Conservation (phyloP, 306 rosid genomes). For the Mucuna pruriens region DNA sequence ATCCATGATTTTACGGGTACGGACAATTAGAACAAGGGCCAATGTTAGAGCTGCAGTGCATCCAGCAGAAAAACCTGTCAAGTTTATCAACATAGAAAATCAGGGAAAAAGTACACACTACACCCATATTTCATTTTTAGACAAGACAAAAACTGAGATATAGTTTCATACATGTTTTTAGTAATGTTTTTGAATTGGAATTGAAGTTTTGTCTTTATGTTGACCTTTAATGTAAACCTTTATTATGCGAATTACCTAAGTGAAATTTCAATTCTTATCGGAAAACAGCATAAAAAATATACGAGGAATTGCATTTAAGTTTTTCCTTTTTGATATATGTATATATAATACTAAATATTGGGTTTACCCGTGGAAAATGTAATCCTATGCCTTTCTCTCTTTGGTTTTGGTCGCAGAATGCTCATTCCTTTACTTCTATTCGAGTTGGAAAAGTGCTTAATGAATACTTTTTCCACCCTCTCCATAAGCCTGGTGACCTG, state of each 20-base stretch:
- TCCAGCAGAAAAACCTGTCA: slow-evolving; percentile 74
- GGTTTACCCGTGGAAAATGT: slow-evolving; percentile 66
- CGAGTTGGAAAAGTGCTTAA: slow-evolving; percentile 63
- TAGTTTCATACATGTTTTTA: too few species aligned
- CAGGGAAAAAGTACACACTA: neutral
- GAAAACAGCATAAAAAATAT: too few species aligned
- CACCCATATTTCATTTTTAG: too few species aligned
- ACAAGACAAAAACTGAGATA: too few species aligned
- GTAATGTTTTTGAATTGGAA: too few species aligned
- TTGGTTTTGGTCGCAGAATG: slow-evolving; percentile 61
- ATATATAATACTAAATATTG: neutral
- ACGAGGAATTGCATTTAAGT: neutral
- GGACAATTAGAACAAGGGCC: slow-evolving; percentile 58
- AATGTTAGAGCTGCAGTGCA: slow-evolving; percentile 59
- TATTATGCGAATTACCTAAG: too few species aligned
- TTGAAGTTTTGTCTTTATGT: too few species aligned
- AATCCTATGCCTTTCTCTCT: slow-evolving; percentile 63
- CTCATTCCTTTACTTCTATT: slow-evolving; percentile 69
- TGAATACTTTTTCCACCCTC: slow-evolving; percentile 46
- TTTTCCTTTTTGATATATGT: neutral
- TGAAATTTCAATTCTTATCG: too few species aligned
- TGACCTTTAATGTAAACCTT: too few species aligned
- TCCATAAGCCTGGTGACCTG: slow-evolving; percentile 47
- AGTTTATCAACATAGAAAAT: slow-evolving; percentile 6
- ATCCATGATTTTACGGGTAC: slow-evolving; percentile 44